Conservation (phyloP, 768 basidiomycete species). For the Zangia roseola region DNA sequence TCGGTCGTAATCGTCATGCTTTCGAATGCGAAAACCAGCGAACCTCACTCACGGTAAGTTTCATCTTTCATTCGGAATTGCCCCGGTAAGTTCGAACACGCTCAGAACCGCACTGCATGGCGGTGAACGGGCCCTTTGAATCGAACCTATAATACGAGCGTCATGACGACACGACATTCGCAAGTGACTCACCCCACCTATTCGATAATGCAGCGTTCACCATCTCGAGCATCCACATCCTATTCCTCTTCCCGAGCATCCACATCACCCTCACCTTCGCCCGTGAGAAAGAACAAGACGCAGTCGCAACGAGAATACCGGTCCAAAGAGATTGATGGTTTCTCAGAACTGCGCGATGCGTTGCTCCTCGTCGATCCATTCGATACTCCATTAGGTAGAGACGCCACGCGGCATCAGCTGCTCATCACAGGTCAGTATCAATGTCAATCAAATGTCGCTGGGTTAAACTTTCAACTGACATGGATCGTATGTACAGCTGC, state of each 20-base stretch:
- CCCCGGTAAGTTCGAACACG: background rate
- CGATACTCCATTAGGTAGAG: constrained; percentile 23
- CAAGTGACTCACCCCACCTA: constrained; percentile 12
- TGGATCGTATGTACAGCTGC: constrained; percentile 34
- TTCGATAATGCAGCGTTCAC: constrained; percentile 16
- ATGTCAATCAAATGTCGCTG: background rate
- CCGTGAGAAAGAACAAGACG: constrained; percentile 21
- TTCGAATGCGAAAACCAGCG: background rate
- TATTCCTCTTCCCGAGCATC: constrained; percentile 12
- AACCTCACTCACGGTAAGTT: background rate
- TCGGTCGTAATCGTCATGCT: no score
- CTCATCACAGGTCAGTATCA: constrained; percentile 22
- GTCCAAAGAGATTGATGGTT: constrained; percentile 30
- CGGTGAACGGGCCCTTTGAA: background rate
- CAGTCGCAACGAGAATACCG: constrained; percentile 32
- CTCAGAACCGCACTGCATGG: constrained; percentile 5
- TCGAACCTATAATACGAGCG: constrained; percentile 16
- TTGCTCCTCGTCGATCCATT: constrained; percentile 25
- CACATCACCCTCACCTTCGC: constrained; percentile 2
- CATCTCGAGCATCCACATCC: constrained; percentile 7
- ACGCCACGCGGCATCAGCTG: constrained; percentile 30
- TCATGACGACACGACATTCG: background rate
- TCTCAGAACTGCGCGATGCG: constrained; percentile 29
- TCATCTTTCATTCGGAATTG: background rate
- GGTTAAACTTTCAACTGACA: background rate